Conservation (phyloP, 257 asterid genomes). For the Datura wrightii region DNA sequence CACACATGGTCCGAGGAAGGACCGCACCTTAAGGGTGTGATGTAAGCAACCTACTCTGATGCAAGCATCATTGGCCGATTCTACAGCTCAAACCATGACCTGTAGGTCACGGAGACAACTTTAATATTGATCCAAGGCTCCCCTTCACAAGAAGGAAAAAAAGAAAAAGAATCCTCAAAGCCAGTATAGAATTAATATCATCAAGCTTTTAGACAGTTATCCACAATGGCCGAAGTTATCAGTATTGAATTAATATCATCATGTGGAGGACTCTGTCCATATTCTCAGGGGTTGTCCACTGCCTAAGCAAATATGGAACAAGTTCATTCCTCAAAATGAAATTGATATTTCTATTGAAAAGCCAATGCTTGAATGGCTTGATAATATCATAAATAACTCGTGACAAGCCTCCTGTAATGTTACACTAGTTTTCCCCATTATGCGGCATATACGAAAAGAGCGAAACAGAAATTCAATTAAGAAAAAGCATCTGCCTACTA, state of each 20-base stretch:
- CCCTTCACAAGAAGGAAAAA: not conserved
- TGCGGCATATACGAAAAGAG: rapidly evolving
- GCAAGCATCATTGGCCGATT: too few species aligned
- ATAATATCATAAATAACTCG: not conserved
- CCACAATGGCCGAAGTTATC: not conserved
- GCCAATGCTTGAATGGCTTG: not conserved
- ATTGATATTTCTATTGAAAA: too few species aligned
- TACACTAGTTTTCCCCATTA: not conserved
- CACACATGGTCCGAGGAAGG: not conserved
- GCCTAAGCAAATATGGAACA: too few species aligned
- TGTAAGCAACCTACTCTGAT: not conserved
- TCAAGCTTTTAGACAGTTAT: not conserved
- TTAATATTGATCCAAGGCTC: not conserved
- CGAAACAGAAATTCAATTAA: not conserved
- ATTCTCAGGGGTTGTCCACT: too few species aligned
- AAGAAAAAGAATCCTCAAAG: not conserved
- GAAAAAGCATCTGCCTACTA: not conserved
- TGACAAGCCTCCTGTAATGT: not conserved
- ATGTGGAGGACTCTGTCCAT: too few species aligned
- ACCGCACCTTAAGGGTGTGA: not conserved
- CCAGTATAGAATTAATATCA: not conserved
- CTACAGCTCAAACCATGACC: too few species aligned
- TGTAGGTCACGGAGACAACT: not conserved
- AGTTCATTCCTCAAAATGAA: too few species aligned
- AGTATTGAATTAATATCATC: not conserved